Base-by-base conservation (phyloP, 2,329 filamentous ascomycete genomes). In the Talaromyces marneffei region DNA sequence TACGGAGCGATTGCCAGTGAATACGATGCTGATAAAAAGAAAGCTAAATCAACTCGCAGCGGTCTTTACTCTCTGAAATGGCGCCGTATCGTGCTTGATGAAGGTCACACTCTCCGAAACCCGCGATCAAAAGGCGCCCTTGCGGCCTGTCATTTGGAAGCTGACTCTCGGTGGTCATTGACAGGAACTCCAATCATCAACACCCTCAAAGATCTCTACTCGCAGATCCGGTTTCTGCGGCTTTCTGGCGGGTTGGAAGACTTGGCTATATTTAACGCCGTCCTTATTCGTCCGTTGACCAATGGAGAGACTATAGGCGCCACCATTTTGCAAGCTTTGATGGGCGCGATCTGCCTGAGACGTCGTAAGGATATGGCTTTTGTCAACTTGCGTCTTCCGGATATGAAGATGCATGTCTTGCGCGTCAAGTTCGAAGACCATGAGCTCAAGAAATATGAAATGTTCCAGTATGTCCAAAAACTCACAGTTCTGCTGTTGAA, bases 301-400 rank as follows among this genome's bases (percentile, higher is more conserved):
- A 69, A 72, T 5, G 85, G 84, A 1, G 81, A 86, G 16, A 72
- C 76, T 0, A 77, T 80, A 35, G 87, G 86, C 12, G 86, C 85
- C 53, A 74, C 82, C 10, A 77, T 93, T 3, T 80, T 95, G 3
- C 89, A 93, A 69, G 82, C 85, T 4, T 80, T 96, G 48, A 92
- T 96, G 85, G 81, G 82, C n/a, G 86, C 89, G 18, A 83, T 96
- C 52, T 94, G 90, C 68, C 80, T 96, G 23, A 85, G 92, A 39
- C 85, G 92, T 39, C 88, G 87, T 73, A 96, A 96, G 72, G 87
- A 93, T 60, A 96, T 96, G 91, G 82, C 83, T 4, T 96, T 95
- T 69, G 84, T 96, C 57, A 90, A 96, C 66, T 78, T 96, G 20
- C 88, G 86, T 64, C 80, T 96, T 8, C 91, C 92, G 0, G 80